Evolutionary conservation across 495 filamentous ascomycete species (phyloP), one percentile per base, ranked within the genome.

Genomic region (Aspergillus sclerotioniger): DNA sequence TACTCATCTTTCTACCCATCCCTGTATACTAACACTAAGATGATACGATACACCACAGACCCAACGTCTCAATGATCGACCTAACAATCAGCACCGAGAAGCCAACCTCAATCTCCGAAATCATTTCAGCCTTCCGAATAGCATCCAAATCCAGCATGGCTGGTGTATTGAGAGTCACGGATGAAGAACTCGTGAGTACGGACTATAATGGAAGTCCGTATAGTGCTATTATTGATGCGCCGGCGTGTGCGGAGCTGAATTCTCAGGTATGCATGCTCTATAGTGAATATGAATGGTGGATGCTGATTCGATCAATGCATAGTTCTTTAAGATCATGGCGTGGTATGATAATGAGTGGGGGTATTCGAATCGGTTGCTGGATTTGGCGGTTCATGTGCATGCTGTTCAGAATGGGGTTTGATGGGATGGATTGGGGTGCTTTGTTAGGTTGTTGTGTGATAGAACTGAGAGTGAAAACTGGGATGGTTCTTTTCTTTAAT

Each of bases 321-420:
- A 71, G 59, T 73, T 73, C 56, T 73, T 73, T 59, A 73, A 73
- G 48, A 73, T 73, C 39, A 73, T 73, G 62, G 70, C 68, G 10
- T 73, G 70, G 70, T 73, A 73, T 50, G 70, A 71, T 45, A 73
- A 73, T 16, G 70, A 73, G 53, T 73, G 70, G 70, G 70, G 70
- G 32, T 73, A 73, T 58, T 73, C 70, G 12, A 73, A 66, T 55
- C 66, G 70, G 8, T 54, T 73, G 43, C 57, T 73, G 48, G 70
- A 73, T 54, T 62, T 71, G 67, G 64, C 71, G 21, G 53, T 48
- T 28, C n/a, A n/a, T n/a, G n/a, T n/a, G n/a, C n/a, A n/a, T n/a
- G n/a, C n/a, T n/a, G n/a, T n/a, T n/a, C n/a, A n/a, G n/a, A n/a
- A n/a, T n/a, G n/a, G n/a, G n/a, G n/a, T n/a, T n/a, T n/a, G n/a